Evolutionary conservation across 805 yeast species (phyloP), one percentile per base, ranked within the genome.

Genomic region (Debaryomyces tyrocola): DNA sequence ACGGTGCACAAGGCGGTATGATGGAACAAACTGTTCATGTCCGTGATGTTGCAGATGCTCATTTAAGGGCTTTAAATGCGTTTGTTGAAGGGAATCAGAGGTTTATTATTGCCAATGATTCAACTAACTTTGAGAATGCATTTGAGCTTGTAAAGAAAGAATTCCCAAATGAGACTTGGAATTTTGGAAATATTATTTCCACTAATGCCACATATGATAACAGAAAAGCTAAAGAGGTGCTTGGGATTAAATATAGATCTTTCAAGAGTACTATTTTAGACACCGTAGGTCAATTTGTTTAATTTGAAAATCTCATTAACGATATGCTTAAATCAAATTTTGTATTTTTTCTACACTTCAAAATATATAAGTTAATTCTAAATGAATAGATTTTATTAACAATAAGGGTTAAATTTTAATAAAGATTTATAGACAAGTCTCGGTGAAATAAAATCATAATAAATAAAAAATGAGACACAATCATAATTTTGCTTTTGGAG

Each of bases 251-350:
- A 27, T 71, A 67, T 49, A 69, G 61, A 39, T 55, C 58, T 15
- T 62, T 79, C 45, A 64, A 73, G 46, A 55, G 64, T 10, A 53
- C 76, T 1, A 66, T 79, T 10, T 59, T 60, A 24, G 80, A 77
- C 49, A 63, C 78, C 11, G 63, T 72, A 24, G 51, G 57, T 17
- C 82, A 75, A 31, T 12, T 4, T n/a, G 34, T 31, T n/a, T 9
- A 31, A 14, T 31, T 4, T 17, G 4, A 17, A 24, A 7, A n/a
- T n/a, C n/a, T n/a, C n/a, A n/a, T n/a, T n/a, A n/a, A n/a, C n/a
- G n/a, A n/a, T n/a, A n/a, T n/a, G n/a, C n/a, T n/a, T n/a, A n/a
- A n/a, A n/a, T n/a, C n/a, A n/a, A n/a, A n/a, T n/a, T n/a, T n/a
- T n/a, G n/a, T n/a, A 6, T 7, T 24, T 24, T 7, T 24, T 24